These are phyloP conservation scores for Stygiomarasmius scandens DNA, from an alignment of 1,284 basidiomycete species.

Conservation along the genomic window DNA sequence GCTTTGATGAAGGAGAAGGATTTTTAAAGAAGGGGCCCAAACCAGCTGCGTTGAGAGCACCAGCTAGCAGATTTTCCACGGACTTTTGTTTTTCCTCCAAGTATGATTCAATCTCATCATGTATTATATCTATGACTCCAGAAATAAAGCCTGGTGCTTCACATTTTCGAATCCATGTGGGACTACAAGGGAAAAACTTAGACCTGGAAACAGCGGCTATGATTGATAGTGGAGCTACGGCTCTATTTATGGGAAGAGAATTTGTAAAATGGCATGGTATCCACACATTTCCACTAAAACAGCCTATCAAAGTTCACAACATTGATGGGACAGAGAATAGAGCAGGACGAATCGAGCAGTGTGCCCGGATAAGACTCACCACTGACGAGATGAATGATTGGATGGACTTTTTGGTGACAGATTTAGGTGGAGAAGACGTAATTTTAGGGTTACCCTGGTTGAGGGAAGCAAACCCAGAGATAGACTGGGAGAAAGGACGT, in stretches of 20 bases:
- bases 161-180: no score
- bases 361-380: background rate
- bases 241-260: background rate
- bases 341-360: background rate
- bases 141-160: no score
- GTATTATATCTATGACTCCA: no score
- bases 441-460: slow-evolving; percentile 1
- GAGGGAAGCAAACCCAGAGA: background rate
- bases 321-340: background rate
- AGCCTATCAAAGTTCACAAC: background rate
- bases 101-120: no score
- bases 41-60: no score
- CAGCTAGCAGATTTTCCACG: no score
- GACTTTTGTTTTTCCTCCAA: no score
- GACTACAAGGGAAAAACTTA: no score
- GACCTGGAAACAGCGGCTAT: no score
- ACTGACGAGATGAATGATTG: background rate
- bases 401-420: background rate
- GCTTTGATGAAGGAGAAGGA: no score
- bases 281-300: background rate
- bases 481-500: background rate
- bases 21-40: no score
- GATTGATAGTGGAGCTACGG: slow-evolving; percentile 6
- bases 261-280: background rate
- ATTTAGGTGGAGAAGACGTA: background rate